Percentiles rank a stretch among this genome's conserved stretches.
Conservation (phyloP, 2,329 filamentous ascomycete species). For the Pestalotiopsis sp. region DNA sequence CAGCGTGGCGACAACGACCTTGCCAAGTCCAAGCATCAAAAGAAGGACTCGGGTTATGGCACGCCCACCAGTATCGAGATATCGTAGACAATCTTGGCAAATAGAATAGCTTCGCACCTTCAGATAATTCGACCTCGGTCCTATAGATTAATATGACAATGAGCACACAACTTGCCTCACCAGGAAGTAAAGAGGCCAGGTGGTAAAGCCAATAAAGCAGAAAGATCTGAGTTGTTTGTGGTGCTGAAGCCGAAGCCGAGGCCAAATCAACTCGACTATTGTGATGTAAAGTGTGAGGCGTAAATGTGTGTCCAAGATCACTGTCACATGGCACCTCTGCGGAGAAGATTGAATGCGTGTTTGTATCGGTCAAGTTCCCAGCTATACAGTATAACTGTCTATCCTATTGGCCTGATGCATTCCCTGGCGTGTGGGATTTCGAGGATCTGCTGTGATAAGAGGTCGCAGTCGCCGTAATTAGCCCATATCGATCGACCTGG, state of each 20-base stretch:
- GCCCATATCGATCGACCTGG: neutral
- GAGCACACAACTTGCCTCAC: too few species aligned
- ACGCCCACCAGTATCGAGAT: slow-evolving; percentile 13
- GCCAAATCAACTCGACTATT: neutral
- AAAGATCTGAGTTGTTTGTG: neutral
- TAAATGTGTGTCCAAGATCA: neutral
- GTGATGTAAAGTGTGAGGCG: neutral
- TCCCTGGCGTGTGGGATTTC: neutral
- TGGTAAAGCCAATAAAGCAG: neutral
- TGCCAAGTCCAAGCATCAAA: neutral
- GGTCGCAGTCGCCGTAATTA: neutral
- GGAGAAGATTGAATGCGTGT: neutral
- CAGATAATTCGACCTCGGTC: neutral
- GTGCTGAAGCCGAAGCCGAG: neutral
- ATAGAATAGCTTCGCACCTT: neutral
- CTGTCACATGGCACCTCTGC: neutral
- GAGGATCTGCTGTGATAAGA: neutral
- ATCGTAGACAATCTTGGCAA: neutral
- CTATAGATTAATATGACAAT: too few species aligned
- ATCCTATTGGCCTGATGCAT: neutral
- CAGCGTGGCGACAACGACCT: neutral
- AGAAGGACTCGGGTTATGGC: slow-evolving; percentile 16
- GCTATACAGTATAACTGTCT: slow-evolving; percentile 1
- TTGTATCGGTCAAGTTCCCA: neutral
- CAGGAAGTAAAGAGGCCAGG: too few species aligned